Percentiles rank a stretch among this genome's conserved stretches.
phyloP scores from a whole-genome alignment of 805 yeast species.

The Pichia insulana region DNA sequence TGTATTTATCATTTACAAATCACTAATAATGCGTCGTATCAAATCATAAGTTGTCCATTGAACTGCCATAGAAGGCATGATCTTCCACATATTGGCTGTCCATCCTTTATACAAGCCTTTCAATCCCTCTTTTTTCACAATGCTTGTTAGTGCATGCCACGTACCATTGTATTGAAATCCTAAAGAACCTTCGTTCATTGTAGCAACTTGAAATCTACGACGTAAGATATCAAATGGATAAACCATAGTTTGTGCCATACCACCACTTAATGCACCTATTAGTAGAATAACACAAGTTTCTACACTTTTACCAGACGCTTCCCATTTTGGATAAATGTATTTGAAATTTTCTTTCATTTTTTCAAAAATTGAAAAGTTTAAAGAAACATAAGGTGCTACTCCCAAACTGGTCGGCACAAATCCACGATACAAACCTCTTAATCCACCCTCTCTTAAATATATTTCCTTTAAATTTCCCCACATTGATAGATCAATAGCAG shows the following conservation, averaged over 20 bases:
- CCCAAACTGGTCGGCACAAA: constrained; percentile 86
- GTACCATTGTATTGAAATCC: constrained; percentile 81
- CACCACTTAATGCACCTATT: constrained; percentile 84
- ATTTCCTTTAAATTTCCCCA: constrained; percentile 46
- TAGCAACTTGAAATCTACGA: constrained; percentile 83
- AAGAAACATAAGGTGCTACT: constrained; percentile 92
- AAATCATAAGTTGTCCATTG: constrained; percentile 85
- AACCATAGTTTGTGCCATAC: constrained; percentile 80
- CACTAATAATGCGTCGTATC: constrained; percentile 30
- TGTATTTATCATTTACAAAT: background rate
- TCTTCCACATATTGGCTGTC: constrained; percentile 77
- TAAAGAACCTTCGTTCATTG: constrained; percentile 66
- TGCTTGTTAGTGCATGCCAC: constrained; percentile 60
- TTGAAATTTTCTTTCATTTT: constrained; percentile 47
- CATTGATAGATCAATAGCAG: constrained; percentile 59
- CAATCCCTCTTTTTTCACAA: constrained; percentile 66
- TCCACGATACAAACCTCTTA: constrained; percentile 73
- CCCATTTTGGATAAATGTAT: constrained; percentile 24
- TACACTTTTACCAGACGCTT: constrained; percentile 15
- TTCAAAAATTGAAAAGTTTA: constrained; percentile 87
- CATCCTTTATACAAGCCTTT: constrained; percentile 66
- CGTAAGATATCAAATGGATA: constrained; percentile 88
- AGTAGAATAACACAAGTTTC: constrained; percentile 40
- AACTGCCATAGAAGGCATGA: constrained; percentile 92
- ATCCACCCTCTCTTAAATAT: constrained; percentile 73